These are phyloP conservation scores for Coniochaeta ligniaria DNA, from an alignment of 2,329 filamentous ascomycete genomes.

Conservation along the genomic window DNA sequence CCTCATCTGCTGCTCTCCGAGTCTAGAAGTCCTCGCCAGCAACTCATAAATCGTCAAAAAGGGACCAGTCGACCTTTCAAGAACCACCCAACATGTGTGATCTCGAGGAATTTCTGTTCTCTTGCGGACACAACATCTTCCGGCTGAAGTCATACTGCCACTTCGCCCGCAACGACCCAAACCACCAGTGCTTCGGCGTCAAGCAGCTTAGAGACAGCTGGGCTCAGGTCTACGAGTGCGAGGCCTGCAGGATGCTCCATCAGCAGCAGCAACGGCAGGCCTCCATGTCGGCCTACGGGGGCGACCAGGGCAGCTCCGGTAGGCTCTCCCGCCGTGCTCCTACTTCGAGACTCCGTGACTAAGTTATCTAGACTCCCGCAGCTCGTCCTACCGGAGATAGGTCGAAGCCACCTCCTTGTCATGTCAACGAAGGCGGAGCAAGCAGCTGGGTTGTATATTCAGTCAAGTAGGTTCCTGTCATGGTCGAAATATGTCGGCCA, in stretches of 20 bases:
- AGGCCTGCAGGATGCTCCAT: constrained; percentile 27
- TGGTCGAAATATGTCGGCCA: not conserved
- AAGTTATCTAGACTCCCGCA: not conserved
- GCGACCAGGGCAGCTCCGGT: not conserved
- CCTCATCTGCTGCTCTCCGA: not conserved
- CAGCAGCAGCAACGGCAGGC: not conserved
- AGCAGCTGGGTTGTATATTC: not conserved
- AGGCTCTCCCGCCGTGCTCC: not conserved
- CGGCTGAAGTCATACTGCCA: constrained; percentile 66
- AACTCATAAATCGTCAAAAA: not conserved
- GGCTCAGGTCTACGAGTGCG: constrained; percentile 47
- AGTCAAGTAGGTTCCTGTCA: not conserved
- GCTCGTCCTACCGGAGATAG: not conserved
- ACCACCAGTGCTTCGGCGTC: constrained; percentile 61
- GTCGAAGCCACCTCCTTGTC: not conserved
- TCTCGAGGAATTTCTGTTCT: constrained; percentile 62
- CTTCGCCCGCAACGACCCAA: constrained; percentile 64
- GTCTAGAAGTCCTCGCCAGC: not conserved
- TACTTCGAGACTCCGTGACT: not conserved
- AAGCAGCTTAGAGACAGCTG: constrained; percentile 57
- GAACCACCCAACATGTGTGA: constrained; percentile 51
- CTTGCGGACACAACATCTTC: constrained; percentile 52
- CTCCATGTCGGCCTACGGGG: not conserved
- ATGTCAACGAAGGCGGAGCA: not conserved
- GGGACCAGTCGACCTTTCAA: not conserved